phyloP scores from a whole-genome alignment of 176 grass and related monocot species.

The Puccinellia tenuiflora region DNA sequence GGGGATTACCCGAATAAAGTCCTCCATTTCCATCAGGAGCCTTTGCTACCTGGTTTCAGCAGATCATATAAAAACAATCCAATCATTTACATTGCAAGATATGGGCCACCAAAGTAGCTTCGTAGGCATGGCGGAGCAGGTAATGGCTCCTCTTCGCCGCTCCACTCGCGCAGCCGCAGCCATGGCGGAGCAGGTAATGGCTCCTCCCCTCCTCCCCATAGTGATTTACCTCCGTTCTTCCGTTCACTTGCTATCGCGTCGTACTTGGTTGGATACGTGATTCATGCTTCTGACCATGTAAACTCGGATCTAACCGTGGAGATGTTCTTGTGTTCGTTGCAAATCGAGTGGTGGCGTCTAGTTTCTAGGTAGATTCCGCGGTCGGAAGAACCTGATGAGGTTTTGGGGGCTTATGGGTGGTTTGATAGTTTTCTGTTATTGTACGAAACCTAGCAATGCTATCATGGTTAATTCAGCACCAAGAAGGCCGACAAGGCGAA shows the following conservation, averaged over 20 bases:
- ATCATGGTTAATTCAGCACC: slow-evolving; percentile 29
- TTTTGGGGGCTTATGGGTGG: neutral
- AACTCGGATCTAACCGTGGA: neutral
- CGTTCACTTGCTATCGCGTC: neutral
- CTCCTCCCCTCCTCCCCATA: neutral
- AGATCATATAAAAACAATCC: neutral
- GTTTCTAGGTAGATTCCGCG: neutral
- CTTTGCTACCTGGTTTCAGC: slow-evolving; percentile 72
- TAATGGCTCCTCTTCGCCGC: neutral
- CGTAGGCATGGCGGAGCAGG: too few relatives aligned
- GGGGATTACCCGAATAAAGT: slow-evolving; percentile 88
- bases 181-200: slow-evolving; percentile 80
- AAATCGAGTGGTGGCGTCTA: neutral
- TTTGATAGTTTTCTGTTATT: neutral
- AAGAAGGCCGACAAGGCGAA: slow-evolving; percentile 75
- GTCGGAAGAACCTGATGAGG: too few relatives aligned
- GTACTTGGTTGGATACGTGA: neutral
- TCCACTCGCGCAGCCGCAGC: slow-evolving; percentile 14
- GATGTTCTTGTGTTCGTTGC: neutral
- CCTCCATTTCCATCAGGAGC: slow-evolving; percentile 99
- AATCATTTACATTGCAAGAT: neutral
- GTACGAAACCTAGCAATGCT: neutral
- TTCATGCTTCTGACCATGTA: neutral
- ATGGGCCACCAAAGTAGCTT: too few relatives aligned
- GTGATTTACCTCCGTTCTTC: neutral